phyloP scores from a whole-genome alignment of 2,329 filamentous ascomycete genomes.

The Xylariaceae sp. region DNA sequence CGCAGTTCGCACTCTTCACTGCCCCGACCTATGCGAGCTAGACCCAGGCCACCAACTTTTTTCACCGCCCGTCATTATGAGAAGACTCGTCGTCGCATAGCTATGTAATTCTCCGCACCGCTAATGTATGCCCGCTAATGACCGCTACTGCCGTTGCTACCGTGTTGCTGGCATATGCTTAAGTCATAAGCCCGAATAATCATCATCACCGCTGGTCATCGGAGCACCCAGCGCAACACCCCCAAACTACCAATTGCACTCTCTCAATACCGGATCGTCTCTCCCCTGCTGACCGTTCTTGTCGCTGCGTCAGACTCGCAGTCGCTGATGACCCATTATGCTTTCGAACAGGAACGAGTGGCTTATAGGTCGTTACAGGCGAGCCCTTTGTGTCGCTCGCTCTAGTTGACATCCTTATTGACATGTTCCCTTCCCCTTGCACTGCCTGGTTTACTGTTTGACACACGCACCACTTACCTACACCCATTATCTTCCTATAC shows the following conservation, averaged over 20 bases:
- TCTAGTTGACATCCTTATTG: too few relatives aligned
- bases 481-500: too few relatives aligned
- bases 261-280: constrained; percentile 15
- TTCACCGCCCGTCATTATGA: too few relatives aligned
- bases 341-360: constrained; percentile 1
- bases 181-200: constrained; percentile 27
- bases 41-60: too few relatives aligned
- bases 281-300: constrained; percentile 18
- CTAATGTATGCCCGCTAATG: constrained; percentile 16
- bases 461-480: too few relatives aligned
- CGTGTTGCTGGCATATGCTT: constrained; percentile 16
- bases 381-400: too few relatives aligned
- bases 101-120: constrained; percentile 15
- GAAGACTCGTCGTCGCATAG: neutral
- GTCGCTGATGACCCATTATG: constrained; percentile 11
- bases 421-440: too few relatives aligned
- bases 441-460: too few relatives aligned
- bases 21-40: too few relatives aligned
- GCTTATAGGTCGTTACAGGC: neutral
- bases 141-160: constrained; percentile 9
- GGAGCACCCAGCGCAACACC: constrained; percentile 21
- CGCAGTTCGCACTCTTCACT: too few relatives aligned
- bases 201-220: constrained; percentile 19
- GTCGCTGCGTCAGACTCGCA: constrained; percentile 15
- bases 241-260: constrained; percentile 6